Conservation (phyloP, 805 yeast species). For the Vanderwaltozyma polyspora region DNA sequence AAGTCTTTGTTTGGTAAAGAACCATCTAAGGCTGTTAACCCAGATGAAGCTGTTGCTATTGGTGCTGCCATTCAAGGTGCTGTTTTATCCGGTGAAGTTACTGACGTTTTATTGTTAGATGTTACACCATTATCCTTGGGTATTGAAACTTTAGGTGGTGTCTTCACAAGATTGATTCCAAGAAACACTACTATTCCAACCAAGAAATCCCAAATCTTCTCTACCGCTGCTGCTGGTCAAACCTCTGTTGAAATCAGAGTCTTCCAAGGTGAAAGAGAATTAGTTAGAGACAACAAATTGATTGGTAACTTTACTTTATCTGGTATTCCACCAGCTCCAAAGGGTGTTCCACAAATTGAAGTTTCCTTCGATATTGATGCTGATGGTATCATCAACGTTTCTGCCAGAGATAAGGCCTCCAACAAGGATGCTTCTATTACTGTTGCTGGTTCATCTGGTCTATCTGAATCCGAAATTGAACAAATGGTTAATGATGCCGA, state of each 20-base stretch:
- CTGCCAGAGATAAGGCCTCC: constrained; percentile 87
- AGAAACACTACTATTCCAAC: constrained; percentile 99
- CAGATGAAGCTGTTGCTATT: constrained; percentile 98
- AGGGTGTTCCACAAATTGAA: constrained; percentile 74
- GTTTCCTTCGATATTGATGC: constrained; percentile 95
- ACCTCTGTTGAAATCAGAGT: constrained; percentile 98
- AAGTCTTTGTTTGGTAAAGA: constrained; percentile 59
- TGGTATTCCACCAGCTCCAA: constrained; percentile 92
- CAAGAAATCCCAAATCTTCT: constrained; percentile 96
- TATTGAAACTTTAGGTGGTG: constrained; percentile 99
- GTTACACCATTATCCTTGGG: constrained; percentile 98
- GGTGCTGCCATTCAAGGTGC: constrained; percentile 99
- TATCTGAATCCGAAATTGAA: constrained; percentile 82
- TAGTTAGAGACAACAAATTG: constrained; percentile 93
- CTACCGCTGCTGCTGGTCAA: constrained; percentile 97
- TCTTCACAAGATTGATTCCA: constrained; percentile 97
- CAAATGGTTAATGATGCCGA: constrained; percentile 87
- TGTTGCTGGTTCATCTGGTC: constrained; percentile 91
- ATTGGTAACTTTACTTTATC: constrained; percentile 98
- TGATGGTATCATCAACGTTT: constrained; percentile 92
- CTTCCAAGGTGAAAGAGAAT: constrained; percentile 99
- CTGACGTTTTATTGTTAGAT: constrained; percentile 88
- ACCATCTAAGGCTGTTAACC: constrained; percentile 93
- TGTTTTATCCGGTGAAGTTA: constrained; percentile 86
- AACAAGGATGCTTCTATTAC: constrained; percentile 92